Conservation (phyloP, 108 stramenopile genomes). For the Fragilaria crotonensis region DNA sequence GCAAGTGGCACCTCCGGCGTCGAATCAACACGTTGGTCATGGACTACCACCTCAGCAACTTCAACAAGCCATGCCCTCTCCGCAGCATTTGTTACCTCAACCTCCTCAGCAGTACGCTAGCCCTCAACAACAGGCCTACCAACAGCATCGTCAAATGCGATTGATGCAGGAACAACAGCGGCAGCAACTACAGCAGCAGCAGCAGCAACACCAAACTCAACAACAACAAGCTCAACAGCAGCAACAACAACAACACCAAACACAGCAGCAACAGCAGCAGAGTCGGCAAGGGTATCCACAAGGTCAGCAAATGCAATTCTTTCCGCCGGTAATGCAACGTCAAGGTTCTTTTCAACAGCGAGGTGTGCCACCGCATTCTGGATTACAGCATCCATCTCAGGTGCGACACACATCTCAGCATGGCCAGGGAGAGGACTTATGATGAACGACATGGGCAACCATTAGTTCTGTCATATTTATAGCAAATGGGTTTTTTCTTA, state of each 20-base stretch:
- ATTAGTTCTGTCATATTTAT: no score
- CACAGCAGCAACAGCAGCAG: neutral
- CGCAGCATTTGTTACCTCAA: neutral
- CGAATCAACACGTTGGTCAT: neutral
- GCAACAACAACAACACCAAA: no score
- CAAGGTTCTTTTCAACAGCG: no score
- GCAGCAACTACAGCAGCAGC: slow-evolving; percentile 3
- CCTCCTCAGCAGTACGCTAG: slow-evolving; percentile 5
- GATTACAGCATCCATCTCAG: no score
- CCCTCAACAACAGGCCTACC: neutral
- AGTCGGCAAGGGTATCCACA: no score
- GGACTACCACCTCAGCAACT: slow-evolving; percentile 1
- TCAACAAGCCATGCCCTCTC: neutral
- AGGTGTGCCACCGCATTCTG: no score
- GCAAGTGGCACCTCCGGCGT: neutral
- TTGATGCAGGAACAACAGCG: neutral
- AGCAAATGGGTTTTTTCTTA: no score
- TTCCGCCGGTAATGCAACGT: neutral
- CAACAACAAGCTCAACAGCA: no score
- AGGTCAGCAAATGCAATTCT: slow-evolving; percentile 3
- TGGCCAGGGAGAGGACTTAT: no score
- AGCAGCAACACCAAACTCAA: slow-evolving; percentile 1
- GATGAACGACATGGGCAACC: no score
- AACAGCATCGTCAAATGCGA: slow-evolving; percentile 3
- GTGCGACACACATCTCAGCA: no score